Conservation (phyloP, 2,329 filamentous ascomycete species). For the Penicillium sp. region DNA sequence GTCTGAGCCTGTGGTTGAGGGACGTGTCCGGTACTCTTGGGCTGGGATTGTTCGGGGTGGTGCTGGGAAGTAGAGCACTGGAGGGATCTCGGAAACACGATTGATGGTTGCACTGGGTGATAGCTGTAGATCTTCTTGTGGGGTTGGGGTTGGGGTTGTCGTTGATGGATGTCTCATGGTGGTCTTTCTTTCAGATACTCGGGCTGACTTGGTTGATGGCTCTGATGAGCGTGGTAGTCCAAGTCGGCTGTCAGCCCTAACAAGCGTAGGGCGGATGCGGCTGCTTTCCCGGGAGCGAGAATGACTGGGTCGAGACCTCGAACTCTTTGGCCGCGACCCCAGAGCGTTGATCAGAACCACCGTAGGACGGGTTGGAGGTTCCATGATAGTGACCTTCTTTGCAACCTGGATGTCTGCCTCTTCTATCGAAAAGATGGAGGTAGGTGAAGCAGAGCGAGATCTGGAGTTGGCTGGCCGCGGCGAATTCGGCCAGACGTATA, state of each 20-base stretch:
- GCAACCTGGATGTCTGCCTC: conserved; percentile 35
- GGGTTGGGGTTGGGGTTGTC: background rate
- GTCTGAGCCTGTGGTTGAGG: conserved; percentile 25
- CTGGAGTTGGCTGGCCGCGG: conserved; percentile 10
- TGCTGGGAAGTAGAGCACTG: conserved; percentile 20
- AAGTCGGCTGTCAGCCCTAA: conserved; percentile 9
- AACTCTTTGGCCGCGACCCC: conserved; percentile 15
- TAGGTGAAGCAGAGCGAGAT: conserved; percentile 30
- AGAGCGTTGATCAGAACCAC: conserved; percentile 35
- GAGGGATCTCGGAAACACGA: conserved; percentile 27
- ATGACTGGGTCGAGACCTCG: conserved; percentile 9
- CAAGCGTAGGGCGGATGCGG: background rate
- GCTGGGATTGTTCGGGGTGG: conserved; percentile 18
- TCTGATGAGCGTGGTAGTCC: conserved; percentile 5
- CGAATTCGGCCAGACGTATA: conserved; percentile 31
- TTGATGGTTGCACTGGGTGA: conserved; percentile 21
- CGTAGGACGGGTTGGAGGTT: conserved; percentile 32
- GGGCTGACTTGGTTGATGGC: background rate
- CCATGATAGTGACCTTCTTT: conserved; percentile 33
- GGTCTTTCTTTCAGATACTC: background rate
- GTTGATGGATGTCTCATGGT: background rate
- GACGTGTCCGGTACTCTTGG: conserved; percentile 25
- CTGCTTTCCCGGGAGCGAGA: conserved; percentile 19
- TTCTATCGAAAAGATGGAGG: conserved; percentile 33
- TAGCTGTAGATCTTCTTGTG: background rate